phyloP scores from a whole-genome alignment of 495 filamentous ascomycete species.

The Aspergillus wentii region DNA sequence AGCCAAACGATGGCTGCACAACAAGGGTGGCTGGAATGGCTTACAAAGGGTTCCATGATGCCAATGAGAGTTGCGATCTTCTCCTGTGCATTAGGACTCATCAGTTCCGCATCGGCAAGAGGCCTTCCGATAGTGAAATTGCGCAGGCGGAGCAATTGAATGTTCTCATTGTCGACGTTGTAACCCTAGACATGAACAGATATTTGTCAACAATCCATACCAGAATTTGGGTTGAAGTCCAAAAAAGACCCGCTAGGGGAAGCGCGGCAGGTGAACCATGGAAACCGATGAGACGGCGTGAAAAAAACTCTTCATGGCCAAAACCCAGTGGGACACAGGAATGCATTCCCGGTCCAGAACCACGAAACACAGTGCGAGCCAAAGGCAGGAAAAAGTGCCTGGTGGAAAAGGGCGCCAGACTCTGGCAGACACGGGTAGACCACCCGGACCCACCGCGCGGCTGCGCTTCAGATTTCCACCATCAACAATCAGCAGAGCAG shows the following conservation, averaged over 20 bases:
- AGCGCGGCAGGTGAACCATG: slow-evolving; percentile 33
- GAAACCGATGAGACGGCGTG: slow-evolving; percentile 36
- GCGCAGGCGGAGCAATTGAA: slow-evolving; percentile 68
- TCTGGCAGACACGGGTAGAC: too few species aligned
- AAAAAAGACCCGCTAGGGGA: slow-evolving; percentile 9
- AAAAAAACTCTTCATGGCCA: slow-evolving; percentile 19
- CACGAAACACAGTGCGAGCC: slow-evolving; percentile 9
- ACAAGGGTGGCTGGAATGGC: slow-evolving; percentile 22
- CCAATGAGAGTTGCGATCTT: slow-evolving; percentile 50
- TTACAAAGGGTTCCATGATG: slow-evolving; percentile 62
- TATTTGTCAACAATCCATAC: slow-evolving; percentile 6
- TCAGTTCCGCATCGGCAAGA: slow-evolving; percentile 53
- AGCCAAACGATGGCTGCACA: slow-evolving; percentile 16
- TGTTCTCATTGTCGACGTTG: slow-evolving; percentile 64
- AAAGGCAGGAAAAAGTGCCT: too few species aligned
- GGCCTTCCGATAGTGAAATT: slow-evolving; percentile 68
- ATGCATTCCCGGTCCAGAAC: slow-evolving; percentile 14
- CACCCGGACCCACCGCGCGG: too few species aligned
- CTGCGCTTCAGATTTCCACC: too few species aligned
- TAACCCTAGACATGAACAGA: slow-evolving; percentile 55
- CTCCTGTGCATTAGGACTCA: slow-evolving; percentile 44
- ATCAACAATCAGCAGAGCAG: too few species aligned
- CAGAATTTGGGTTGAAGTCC: not conserved
- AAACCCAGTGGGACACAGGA: slow-evolving; percentile 13
- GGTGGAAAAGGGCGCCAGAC: too few species aligned